These are phyloP conservation scores for Tulasnella sp. DNA, from an alignment of 768 basidiomycete genomes.

Conservation along the genomic window DNA sequence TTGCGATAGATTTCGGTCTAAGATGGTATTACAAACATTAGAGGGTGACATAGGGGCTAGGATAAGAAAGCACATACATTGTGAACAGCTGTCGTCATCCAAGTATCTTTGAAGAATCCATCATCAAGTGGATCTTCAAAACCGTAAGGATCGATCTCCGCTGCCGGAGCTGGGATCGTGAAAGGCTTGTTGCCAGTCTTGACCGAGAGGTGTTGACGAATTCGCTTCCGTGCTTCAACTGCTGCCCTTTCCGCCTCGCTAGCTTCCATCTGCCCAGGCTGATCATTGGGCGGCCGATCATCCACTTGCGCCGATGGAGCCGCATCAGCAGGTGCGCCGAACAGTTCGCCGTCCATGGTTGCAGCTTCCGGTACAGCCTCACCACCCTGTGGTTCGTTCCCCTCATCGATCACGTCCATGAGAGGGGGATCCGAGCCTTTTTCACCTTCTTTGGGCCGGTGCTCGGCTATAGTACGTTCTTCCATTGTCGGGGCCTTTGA, in stretches of 20 bases:
- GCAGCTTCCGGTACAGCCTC: constrained; percentile 27
- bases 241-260: constrained; percentile 42
- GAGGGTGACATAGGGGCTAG: constrained; percentile 14
- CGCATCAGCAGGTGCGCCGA: constrained; percentile 48
- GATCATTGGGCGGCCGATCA: constrained; percentile 40
- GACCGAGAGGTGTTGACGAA: constrained; percentile 44
- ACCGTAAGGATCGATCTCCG: constrained; percentile 58
- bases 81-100: constrained; percentile 77
- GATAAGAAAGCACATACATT: constrained; percentile 47
- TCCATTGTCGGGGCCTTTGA: constrained; percentile 59
- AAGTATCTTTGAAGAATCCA: constrained; percentile 80
- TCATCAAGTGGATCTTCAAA: constrained; percentile 88
- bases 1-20: constrained; percentile 94
- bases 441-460: constrained; percentile 29
- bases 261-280: constrained; percentile 35
- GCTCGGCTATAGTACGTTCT: constrained; percentile 50
- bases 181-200: constrained; percentile 47
- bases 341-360: constrained; percentile 36
- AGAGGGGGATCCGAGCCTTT: constrained; percentile 26
- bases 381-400: constrained; percentile 19
- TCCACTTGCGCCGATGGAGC: constrained; percentile 34
- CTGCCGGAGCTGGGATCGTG: constrained; percentile 56
- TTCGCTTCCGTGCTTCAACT: constrained; percentile 38
- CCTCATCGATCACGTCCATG: constrained; percentile 26
- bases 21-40: constrained; percentile 4